Percentiles rank a stretch among this genome's conserved stretches.
phyloP scores from a whole-genome alignment of 805 yeast species.

The Ogataea nonfermentans region DNA sequence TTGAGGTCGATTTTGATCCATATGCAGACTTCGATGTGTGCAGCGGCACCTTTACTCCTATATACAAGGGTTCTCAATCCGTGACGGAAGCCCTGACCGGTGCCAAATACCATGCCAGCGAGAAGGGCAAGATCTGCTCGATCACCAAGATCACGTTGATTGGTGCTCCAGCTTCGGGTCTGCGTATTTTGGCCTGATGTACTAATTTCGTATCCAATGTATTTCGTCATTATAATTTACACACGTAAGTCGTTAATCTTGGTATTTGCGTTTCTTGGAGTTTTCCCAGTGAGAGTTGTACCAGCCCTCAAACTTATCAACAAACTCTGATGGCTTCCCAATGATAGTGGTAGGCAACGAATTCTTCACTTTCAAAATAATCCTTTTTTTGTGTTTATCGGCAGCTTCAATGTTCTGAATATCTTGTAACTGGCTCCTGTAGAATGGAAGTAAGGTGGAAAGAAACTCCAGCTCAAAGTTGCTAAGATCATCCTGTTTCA shows the following conservation, averaged over 20 bases:
- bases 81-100: constrained; percentile 85
- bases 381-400: constrained; percentile 18
- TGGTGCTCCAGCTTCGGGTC: constrained; percentile 92
- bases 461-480: constrained; percentile 23
- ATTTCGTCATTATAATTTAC: constrained; percentile 8
- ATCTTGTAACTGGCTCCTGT: constrained; percentile 21
- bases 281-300: constrained; percentile 1
- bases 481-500: constrained; percentile 8
- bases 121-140: constrained; percentile 75
- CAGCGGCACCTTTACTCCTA: constrained; percentile 83
- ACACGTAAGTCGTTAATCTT: constrained; percentile 1
- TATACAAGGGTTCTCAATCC: constrained; percentile 69
- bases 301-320: constrained; percentile 25
- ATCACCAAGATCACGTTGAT: constrained; percentile 75
- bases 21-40: constrained; percentile 89
- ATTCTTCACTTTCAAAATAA: constrained; percentile 17
- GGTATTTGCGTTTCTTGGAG: constrained; percentile 5
- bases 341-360: constrained; percentile 24
- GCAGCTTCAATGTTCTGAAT: constrained; percentile 11
- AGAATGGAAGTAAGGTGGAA: constrained; percentile 24
- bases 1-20: constrained; percentile 90
- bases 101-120: constrained; percentile 75
- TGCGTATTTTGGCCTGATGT: constrained; percentile 46
- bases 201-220: constrained; percentile 9
- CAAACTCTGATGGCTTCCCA: constrained; percentile 27